Conservation (phyloP, 1,284 basidiomycete genomes). For the Cerioporus squamosus region DNA sequence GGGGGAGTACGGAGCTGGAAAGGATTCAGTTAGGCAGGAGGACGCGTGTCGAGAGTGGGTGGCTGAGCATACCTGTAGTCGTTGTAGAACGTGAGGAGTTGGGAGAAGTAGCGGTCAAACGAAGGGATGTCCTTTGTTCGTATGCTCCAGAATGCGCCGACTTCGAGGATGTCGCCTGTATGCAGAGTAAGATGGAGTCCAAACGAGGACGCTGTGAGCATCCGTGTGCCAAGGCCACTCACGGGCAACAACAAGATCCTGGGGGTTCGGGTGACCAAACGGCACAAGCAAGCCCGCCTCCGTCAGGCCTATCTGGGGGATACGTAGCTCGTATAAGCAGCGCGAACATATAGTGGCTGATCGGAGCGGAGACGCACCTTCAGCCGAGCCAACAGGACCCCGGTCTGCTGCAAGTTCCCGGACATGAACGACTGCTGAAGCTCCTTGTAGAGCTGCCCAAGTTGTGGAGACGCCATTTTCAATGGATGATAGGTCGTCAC, state of each 20-base stretch:
- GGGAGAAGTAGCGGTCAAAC: slow-evolving; percentile 95
- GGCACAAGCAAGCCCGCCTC: slow-evolving; percentile 78
- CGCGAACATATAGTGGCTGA: background rate
- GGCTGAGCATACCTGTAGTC: slow-evolving; percentile 70
- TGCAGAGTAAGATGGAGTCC: background rate
- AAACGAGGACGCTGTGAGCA: background rate
- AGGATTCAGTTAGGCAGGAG: background rate
- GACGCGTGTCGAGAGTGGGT: background rate
- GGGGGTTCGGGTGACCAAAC: slow-evolving; percentile 55
- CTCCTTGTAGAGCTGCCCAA: slow-evolving; percentile 65
- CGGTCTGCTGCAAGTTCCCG: slow-evolving; percentile 68
- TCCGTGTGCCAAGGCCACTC: background rate
- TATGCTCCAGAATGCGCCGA: slow-evolving; percentile 94
- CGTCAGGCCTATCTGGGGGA: slow-evolving; percentile 73
- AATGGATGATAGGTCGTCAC: slow-evolving; percentile 4
- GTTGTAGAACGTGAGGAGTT: slow-evolving; percentile 91
- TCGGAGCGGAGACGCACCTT: slow-evolving; percentile 54
- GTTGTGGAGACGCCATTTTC: slow-evolving; percentile 55
- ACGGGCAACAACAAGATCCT: slow-evolving; percentile 73
- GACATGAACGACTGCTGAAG: slow-evolving; percentile 65
- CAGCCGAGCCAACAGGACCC: slow-evolving; percentile 65
- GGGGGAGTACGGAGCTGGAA: slow-evolving; percentile 70
- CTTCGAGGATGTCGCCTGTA: slow-evolving; percentile 91
- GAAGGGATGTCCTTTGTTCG: slow-evolving; percentile 86
- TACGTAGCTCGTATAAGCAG: background rate